Evolutionary conservation across 495 filamentous ascomycete genomes (phyloP).

Genomic region (Penicillium bialowiezense): DNA sequence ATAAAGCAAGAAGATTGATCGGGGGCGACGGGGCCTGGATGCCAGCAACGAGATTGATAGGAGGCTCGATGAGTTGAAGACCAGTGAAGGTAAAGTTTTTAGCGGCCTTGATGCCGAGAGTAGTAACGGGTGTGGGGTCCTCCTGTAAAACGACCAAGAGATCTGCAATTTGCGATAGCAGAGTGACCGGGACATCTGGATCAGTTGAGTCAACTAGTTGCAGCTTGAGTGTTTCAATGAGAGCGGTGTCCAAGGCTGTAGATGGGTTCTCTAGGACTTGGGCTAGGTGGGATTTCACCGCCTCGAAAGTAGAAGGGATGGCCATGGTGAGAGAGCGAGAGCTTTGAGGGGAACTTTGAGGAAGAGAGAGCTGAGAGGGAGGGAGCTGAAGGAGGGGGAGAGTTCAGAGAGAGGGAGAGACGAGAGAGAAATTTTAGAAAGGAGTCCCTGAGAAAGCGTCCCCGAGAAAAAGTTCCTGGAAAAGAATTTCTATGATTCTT

Average conservation of each 20-base stretch:
- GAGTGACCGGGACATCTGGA: constrained; percentile 32
- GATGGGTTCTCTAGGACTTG: constrained; percentile 37
- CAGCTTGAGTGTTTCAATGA: constrained; percentile 41
- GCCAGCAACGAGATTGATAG: constrained; percentile 47
- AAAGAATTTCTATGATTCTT: too few species aligned
- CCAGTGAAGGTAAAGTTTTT: constrained; percentile 41
- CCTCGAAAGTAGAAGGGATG: constrained; percentile 38
- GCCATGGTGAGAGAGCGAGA: constrained; percentile 26
- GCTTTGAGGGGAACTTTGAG: too few species aligned
- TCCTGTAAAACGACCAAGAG: constrained; percentile 48
- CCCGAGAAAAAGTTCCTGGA: too few species aligned
- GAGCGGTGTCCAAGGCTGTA: constrained; percentile 29
- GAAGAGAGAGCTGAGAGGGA: too few species aligned
- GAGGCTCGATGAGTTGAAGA: constrained; percentile 43
- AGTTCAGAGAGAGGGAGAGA: too few species aligned
- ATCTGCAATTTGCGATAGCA: constrained; percentile 45
- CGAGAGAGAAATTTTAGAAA: too few species aligned
- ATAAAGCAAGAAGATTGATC: constrained; percentile 68
- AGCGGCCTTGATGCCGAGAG: constrained; percentile 38
- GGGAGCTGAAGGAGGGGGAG: too few species aligned
- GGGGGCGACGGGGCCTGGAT: constrained; percentile 59
- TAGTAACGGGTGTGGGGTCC: constrained; percentile 49
- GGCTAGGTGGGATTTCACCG: constrained; percentile 35
- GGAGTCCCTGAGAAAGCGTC: too few species aligned
- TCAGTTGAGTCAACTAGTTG: constrained; percentile 39